Evolutionary conservation across 1,284 basidiomycete genomes (phyloP).

Genomic region (Cryptococcus amylolentus): DNA sequence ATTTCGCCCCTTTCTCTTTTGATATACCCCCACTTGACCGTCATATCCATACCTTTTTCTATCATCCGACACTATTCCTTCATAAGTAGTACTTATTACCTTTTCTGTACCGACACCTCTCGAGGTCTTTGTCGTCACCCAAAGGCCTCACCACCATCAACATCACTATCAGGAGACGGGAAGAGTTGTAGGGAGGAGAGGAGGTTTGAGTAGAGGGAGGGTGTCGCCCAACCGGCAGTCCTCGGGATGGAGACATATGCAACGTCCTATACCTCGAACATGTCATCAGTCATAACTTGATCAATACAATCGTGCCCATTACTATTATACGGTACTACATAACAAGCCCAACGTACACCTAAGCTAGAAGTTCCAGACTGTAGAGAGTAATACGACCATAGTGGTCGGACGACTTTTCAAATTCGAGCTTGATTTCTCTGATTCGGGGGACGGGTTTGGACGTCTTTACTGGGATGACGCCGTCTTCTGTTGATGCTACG

Average conservation of each 20-base stretch:
- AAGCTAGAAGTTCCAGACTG: slow-evolving; percentile 33
- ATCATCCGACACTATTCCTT: not conserved
- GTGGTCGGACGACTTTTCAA: slow-evolving; percentile 47
- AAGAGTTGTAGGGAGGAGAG: not conserved
- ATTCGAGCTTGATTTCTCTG: slow-evolving; percentile 43
- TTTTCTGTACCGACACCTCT: not conserved
- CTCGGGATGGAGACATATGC: not conserved
- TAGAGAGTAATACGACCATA: slow-evolving; percentile 49
- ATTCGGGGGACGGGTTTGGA: not conserved
- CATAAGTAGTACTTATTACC: not conserved
- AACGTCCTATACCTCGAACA: not conserved
- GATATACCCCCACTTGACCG: not conserved
- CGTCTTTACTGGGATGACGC: slow-evolving; percentile 1
- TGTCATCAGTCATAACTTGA: not conserved
- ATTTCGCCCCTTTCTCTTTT: not conserved
- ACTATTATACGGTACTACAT: not conserved
- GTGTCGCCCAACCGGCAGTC: not conserved
- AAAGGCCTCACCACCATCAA: not conserved
- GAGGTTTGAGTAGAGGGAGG: not conserved
- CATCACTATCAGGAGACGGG: not conserved
- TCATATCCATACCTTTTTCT: not conserved
- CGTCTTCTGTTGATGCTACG: slow-evolving; percentile 5
- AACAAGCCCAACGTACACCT: no score
- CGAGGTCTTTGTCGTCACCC: slow-evolving; percentile 1
- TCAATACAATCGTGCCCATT: not conserved